Evolutionary conservation across 805 yeast species (phyloP), one percentile per base, ranked within the genome.

Genomic region (Blastobotrys attinorum): DNA sequence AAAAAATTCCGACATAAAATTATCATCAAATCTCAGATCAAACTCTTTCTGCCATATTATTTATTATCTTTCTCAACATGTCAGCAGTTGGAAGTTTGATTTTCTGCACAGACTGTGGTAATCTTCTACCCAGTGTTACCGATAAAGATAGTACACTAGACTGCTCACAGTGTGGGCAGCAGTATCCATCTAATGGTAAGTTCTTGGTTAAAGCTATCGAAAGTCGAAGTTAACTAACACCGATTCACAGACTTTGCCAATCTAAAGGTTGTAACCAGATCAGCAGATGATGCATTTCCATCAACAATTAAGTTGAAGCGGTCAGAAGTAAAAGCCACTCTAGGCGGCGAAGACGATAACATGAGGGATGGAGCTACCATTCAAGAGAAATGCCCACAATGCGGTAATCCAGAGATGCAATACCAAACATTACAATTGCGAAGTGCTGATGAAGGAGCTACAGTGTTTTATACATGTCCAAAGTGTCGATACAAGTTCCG

Each of bases 361-460:
- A 20, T 16, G 10, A 10, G 22, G 6, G 97, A 88, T 48, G 98
- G 97, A 50, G 98, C 98, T 32, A 83, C 94, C 10, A 92, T 92
- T 63, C 84, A 89, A 63, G 99, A 92, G 64, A 89, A 84, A 60
- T 92, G 99, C 72, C 97, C 97, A n/a, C 79, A 89, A 65, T 92
- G 98, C 76, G 96, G 95, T 40, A 77, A 89, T 65, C 97, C 92
- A 60, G 97, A 92, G 65, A 94, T 94, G 98, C 89, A 81, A 62
- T 92, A 90, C 63, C 97, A 92, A 61, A 92, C 98, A 3, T 71
- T 92, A 54, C 99, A 92, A 66, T 74, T 92, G 56, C 80, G 99
- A 68, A 84, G 96, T 43, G 99, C 98, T 1, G 99, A 92, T 73
- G 99, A 92, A 74, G 99, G 98, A 74, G 71, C 98, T 22, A 92